phyloP scores from a whole-genome alignment of 2,329 filamentous ascomycete species.

The Tympanopsis confertula region DNA sequence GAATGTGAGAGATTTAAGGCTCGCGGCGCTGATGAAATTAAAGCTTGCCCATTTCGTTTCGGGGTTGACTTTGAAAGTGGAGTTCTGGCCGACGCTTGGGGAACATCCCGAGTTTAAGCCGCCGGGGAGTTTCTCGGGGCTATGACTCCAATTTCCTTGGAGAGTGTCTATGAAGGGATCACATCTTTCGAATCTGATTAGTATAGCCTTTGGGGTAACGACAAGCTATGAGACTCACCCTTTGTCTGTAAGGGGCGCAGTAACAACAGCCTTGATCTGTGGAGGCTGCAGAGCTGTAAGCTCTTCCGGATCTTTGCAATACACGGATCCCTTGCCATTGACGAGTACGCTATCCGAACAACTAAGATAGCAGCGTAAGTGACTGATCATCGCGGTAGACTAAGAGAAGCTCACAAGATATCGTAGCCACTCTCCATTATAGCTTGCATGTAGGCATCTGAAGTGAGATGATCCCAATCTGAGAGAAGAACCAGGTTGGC shows the following conservation, averaged over 20 bases:
- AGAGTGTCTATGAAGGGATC: neutral
- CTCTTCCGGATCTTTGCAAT: neutral
- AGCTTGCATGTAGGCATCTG: conserved; percentile 12
- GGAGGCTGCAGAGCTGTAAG: neutral
- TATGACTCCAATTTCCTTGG: neutral
- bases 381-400: neutral
- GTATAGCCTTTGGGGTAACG: neutral
- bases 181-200: neutral
- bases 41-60: conserved; percentile 20
- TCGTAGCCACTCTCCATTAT: neutral
- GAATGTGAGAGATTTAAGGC: conserved; percentile 4
- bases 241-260: neutral
- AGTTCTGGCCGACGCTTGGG: conserved; percentile 15
- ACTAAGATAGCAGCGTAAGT: neutral
- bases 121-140: conserved; percentile 10
- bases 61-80: conserved; percentile 18
- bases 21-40: conserved; percentile 18
- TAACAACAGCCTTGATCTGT: neutral
- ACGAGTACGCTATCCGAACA: conserved; percentile 1
- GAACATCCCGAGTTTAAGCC: conserved; percentile 16
- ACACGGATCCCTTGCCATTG: neutral
- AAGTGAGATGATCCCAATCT: conserved; percentile 31
- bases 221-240: neutral
- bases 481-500: conserved; percentile 26
- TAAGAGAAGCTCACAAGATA: neutral